These are phyloP conservation scores for Ogataea dorogensis DNA, from an alignment of 805 yeast genomes.

Conservation along the genomic window DNA sequence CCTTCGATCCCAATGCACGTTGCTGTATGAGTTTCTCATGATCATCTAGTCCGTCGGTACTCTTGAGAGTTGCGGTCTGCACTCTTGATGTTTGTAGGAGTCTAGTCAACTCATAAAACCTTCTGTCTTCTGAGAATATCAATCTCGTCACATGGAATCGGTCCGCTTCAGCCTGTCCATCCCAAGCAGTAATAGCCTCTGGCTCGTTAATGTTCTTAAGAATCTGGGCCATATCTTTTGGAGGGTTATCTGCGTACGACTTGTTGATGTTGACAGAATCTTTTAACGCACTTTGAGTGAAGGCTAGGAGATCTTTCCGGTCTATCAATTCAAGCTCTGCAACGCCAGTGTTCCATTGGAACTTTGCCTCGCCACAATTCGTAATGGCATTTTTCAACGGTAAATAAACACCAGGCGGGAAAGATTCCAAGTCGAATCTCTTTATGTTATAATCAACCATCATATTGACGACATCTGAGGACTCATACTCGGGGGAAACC, in stretches of 20 bases:
- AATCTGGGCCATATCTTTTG: constrained; percentile 44
- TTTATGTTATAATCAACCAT: constrained; percentile 58
- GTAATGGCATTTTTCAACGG: constrained; percentile 65
- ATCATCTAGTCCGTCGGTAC: constrained; percentile 45
- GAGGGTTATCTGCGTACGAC: constrained; percentile 8
- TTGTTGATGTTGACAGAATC: constrained; percentile 7
- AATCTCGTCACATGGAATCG: constrained; percentile 63
- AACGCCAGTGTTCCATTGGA: constrained; percentile 40
- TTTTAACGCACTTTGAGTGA: constrained; percentile 13
- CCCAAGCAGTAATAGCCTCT: constrained; percentile 60
- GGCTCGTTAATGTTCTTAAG: constrained; percentile 39
- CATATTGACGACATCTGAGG: constrained; percentile 56
- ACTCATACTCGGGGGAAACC: constrained; percentile 51
- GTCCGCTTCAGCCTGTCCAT: constrained; percentile 68
- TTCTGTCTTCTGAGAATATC: constrained; percentile 73
- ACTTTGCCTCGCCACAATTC: constrained; percentile 50
- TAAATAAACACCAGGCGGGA: constrained; percentile 67
- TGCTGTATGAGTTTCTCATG: constrained; percentile 55
- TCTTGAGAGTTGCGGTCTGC: constrained; percentile 48
- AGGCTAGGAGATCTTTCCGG: constrained; percentile 55
- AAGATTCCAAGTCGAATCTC: constrained; percentile 55
- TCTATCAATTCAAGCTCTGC: constrained; percentile 58
- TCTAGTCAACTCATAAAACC: constrained; percentile 74
- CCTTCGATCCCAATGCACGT: constrained; percentile 54
- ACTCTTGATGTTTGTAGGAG: constrained; percentile 67